phyloP scores from a whole-genome alignment of 306 rosid genomes.

The Luffa acutangula region DNA sequence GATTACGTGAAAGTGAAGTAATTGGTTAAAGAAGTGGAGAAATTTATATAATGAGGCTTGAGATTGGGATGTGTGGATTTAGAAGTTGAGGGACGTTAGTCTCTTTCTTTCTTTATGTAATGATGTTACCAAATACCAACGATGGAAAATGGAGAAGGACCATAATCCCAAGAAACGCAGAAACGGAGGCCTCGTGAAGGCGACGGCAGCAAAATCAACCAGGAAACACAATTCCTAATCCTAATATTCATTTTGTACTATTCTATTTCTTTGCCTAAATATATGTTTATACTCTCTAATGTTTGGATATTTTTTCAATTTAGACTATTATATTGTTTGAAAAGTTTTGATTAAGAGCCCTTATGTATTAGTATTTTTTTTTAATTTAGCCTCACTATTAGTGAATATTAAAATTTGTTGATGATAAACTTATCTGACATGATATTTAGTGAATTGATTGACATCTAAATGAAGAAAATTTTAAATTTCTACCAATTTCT shows the following conservation, averaged over 20 bases:
- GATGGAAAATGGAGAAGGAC: constrained; percentile 11
- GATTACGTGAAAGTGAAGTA: constrained; percentile 2
- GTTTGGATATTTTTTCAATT: neutral
- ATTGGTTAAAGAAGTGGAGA: neutral
- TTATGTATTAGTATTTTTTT: no score
- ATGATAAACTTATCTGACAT: neutral
- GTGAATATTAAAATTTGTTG: no score
- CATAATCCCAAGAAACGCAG: constrained; percentile 5
- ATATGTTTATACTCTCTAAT: no score
- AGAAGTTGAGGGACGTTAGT: neutral
- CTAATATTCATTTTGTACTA: neutral
- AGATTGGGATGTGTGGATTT: neutral
- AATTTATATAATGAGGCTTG: neutral
- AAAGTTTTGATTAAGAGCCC: no score
- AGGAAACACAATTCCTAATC: neutral
- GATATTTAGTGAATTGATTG: no score
- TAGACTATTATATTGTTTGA: no score
- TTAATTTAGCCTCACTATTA: no score
- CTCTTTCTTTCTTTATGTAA: neutral
- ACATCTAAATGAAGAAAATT: no score
- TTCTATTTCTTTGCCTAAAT: neutral
- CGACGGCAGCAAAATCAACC: constrained; percentile 49
- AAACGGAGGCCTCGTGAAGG: constrained; percentile 87
- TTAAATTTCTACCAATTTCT: no score
- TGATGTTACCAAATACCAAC: neutral